Evolutionary conservation across 73 alveolate species (phyloP).

Genomic region (Halteria grandinella): DNA sequence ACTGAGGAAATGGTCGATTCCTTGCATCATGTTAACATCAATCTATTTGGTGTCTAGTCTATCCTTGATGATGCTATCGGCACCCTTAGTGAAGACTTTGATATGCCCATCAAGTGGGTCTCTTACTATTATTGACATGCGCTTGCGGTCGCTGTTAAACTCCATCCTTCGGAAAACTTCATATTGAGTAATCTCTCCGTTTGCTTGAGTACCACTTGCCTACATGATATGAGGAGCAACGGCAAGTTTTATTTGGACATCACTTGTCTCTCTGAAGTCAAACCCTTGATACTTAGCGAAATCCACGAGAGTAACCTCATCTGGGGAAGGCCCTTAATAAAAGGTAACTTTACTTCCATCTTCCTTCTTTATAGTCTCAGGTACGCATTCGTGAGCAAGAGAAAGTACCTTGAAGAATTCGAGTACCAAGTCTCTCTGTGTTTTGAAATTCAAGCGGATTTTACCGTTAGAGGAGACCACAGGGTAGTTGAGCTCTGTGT

Average conservation of each 20-base stretch:
- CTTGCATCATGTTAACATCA: conserved; percentile 54
- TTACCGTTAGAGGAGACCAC: conserved; percentile 8
- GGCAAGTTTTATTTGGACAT: conserved; percentile 58
- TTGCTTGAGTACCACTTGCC: conserved; percentile 53
- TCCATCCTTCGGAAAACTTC: conserved; percentile 87
- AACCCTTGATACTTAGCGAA: conserved; percentile 92
- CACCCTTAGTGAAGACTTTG: conserved; percentile 83
- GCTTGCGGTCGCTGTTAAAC: conserved; percentile 92
- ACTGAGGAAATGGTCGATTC: conserved; percentile 73
- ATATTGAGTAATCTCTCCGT: conserved; percentile 55
- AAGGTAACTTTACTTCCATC: conserved; percentile 57
- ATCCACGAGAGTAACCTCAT: conserved; percentile 92
- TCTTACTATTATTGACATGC: conserved; percentile 88
- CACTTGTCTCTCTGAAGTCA: conserved; percentile 78
- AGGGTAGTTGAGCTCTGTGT: neutral
- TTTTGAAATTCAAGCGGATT: neutral
- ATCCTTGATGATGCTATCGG: conserved; percentile 81
- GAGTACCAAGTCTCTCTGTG: conserved; percentile 40
- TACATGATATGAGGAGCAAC: conserved; percentile 48
- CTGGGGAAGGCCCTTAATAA: conserved; percentile 90
- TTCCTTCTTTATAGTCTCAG: conserved; percentile 61
- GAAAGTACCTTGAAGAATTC: conserved; percentile 68
- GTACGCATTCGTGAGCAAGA: conserved; percentile 85
- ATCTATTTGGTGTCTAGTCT: conserved; percentile 65
- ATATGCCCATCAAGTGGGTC: conserved; percentile 79